Conservation (phyloP, 2,329 filamentous ascomycete species). For the Aaosphaeria arxii region DNA sequence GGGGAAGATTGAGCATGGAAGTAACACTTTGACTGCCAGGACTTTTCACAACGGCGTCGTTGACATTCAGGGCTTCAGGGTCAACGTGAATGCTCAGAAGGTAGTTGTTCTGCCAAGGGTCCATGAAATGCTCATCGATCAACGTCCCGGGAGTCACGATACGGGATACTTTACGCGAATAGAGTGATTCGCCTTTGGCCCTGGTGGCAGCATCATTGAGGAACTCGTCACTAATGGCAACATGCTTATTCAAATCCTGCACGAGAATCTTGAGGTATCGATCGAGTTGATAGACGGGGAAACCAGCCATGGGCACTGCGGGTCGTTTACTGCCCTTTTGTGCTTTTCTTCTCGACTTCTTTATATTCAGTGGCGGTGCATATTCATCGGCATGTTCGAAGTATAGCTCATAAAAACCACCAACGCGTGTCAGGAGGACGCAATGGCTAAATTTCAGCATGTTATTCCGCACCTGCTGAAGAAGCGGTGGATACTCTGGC, state of each 20-base stretch:
- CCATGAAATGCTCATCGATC: constrained; percentile 97
- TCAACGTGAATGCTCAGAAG: constrained; percentile 73
- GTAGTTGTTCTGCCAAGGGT: constrained; percentile 91
- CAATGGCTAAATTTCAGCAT: constrained; percentile 90
- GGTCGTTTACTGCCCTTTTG: constrained; percentile 52
- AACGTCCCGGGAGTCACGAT: constrained; percentile 93
- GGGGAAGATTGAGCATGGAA: constrained; percentile 37
- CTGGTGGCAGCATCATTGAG: constrained; percentile 68
- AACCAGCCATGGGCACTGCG: constrained; percentile 84
- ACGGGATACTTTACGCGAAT: constrained; percentile 79
- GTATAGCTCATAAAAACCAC: constrained; percentile 96
- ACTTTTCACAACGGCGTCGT: constrained; percentile 20
- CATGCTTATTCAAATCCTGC: constrained; percentile 83
- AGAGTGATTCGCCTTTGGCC: constrained; percentile 75
- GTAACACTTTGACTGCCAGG: constrained; percentile 25
- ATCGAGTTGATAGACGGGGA: constrained; percentile 89
- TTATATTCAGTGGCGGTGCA: constrained; percentile 81
- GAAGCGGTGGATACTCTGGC: constrained; percentile 76
- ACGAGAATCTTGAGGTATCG: constrained; percentile 90
- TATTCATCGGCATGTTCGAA: constrained; percentile 92
- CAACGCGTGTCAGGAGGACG: constrained; percentile 86
- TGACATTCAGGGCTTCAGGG: constrained; percentile 20
- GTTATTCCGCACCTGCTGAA: constrained; percentile 82
- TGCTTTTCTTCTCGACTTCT: constrained; percentile 77
- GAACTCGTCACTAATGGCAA: constrained; percentile 93